phyloP scores from a whole-genome alignment of 768 basidiomycete species.

The Suillus subalutaceus region DNA sequence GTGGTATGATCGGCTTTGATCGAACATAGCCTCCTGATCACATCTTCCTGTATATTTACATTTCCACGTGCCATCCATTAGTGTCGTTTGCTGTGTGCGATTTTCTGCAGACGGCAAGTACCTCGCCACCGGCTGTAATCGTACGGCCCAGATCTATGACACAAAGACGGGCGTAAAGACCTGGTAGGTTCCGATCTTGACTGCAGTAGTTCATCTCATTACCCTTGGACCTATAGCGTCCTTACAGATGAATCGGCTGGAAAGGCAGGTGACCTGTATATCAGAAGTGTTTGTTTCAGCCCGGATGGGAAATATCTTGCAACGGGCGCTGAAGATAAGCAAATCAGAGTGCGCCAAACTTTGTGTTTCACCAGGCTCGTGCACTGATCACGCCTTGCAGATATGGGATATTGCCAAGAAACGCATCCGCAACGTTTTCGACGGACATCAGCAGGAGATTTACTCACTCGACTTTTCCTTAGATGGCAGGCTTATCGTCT shows the following conservation, averaged over 20 bases:
- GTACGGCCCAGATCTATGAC: slow-evolving; percentile 94
- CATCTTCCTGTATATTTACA: slow-evolving; percentile 6
- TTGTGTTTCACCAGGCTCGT: background rate
- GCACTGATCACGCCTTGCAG: slow-evolving; percentile 19
- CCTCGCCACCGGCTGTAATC: slow-evolving; percentile 66
- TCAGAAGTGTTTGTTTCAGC: slow-evolving; percentile 41
- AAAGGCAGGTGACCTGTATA: slow-evolving; percentile 85
- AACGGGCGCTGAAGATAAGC: slow-evolving; percentile 38
- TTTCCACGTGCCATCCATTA: slow-evolving; percentile 16
- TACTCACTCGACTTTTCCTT: slow-evolving; percentile 40
- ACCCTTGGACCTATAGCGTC: slow-evolving; percentile 48
- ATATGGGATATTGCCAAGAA: slow-evolving; percentile 30
- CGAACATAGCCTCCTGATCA: slow-evolving; percentile 3
- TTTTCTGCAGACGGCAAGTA: slow-evolving; percentile 35
- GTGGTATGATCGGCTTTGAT: slow-evolving; percentile 20
- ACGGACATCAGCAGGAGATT: slow-evolving; percentile 37
- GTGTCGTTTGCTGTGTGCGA: slow-evolving; percentile 34
- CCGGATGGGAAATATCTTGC: slow-evolving; percentile 33
- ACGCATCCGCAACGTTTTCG: slow-evolving; percentile 31
- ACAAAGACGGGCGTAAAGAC: slow-evolving; percentile 84
- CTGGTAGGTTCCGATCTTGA: slow-evolving; percentile 54
- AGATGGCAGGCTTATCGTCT: slow-evolving; percentile 37
- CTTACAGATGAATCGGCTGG: slow-evolving; percentile 75
- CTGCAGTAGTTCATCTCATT: slow-evolving; percentile 12
- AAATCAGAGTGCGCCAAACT: slow-evolving; percentile 31